Percentiles rank a stretch among this genome's conserved stretches.
Conservation (phyloP, 2,329 filamentous ascomycete genomes). For the Aspergillus thermomutatus region DNA sequence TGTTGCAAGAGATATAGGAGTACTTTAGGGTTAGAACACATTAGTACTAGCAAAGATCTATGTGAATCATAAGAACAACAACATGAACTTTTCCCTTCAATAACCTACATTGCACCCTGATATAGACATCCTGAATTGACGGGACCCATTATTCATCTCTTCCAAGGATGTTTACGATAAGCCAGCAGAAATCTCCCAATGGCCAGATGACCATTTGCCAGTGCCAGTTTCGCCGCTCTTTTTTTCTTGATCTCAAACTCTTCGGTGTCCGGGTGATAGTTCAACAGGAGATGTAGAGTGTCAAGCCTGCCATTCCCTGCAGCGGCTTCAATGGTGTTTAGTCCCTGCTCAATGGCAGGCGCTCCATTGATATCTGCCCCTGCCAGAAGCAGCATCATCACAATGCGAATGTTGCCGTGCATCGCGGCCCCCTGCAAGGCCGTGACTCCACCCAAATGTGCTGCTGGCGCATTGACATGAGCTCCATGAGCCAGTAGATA, state of each 20-base stretch:
- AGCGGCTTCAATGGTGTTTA: conserved; percentile 30
- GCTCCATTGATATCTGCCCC: conserved; percentile 24
- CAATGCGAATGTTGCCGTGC: conserved; percentile 15
- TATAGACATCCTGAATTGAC: too few species aligned
- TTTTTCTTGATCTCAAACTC: conserved; percentile 10
- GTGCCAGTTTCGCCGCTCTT: conserved; percentile 8
- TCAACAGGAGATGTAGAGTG: conserved; percentile 24
- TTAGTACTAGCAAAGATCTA: background rate
- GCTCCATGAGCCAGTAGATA: conserved; percentile 16
- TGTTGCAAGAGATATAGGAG: background rate
- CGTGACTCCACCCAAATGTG: conserved; percentile 11
- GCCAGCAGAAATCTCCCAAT: conserved; percentile 12
- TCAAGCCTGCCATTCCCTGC: conserved; percentile 30
- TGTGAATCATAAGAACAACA: background rate
- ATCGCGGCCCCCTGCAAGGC: conserved; percentile 24
- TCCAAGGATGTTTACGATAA: conserved; percentile 3
- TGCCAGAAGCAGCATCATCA: conserved; percentile 14
- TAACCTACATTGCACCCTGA: too few species aligned
- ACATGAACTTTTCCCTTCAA: background rate
- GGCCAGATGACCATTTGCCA: conserved; percentile 10
- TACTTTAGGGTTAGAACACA: background rate
- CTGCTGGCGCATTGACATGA: conserved; percentile 13
- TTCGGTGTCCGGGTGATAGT: conserved; percentile 6
- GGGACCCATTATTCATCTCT: too few species aligned
- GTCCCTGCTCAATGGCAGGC: conserved; percentile 15